Base-by-base conservation (phyloP, 257 asterid genomes). In the Verbascum thapsus region DNA sequence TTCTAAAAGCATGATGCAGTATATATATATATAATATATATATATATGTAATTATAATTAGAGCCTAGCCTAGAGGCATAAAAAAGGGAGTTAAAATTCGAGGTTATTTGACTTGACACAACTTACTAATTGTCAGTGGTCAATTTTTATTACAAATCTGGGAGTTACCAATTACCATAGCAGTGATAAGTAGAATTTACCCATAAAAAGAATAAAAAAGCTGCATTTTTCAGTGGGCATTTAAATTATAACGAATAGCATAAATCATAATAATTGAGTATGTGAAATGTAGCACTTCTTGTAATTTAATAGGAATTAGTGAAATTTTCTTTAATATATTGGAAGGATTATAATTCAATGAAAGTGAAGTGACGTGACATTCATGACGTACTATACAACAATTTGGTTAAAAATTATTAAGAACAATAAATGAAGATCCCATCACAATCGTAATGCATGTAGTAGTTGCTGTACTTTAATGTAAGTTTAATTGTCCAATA, bases 51-150 rank as follows among this genome's bases (percentile, higher is more conserved):
- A 42, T 16, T 11, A 42, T 16, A 42, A 42, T 42, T 42, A 42
- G 48, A 42, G 17, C n/a, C n/a, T n/a, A n/a, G n/a, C 5, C 5
- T 26, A 26, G 32, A 26, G 32, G 32, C 32, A 26, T 26, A 2
- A 26, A 26, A 26, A 26, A 26, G 5, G 32, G 3, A 26, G 32
- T 26, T 26, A 26, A 26, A 2, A 13, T 13, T 60, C 41, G 12
- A 44, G 10, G 41, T 26, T 26, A 68, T 50, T 67, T 32, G 68
- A 60, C 57, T 41, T 51, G 68, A 69, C 57, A 60, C 62, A 51
- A 60, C 68, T 52, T 51, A 49, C 40, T 53, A 51, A 26, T 45
- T 16, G 15, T 10, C 1, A 22, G 6, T 19, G 26, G 22, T 2
- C 42, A 13, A 10, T n/a, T 67, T 6, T 13, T 7, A 65, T 53